phyloP scores from a whole-genome alignment of 2,329 filamentous ascomycete genomes.

The Diaporthe capsici region DNA sequence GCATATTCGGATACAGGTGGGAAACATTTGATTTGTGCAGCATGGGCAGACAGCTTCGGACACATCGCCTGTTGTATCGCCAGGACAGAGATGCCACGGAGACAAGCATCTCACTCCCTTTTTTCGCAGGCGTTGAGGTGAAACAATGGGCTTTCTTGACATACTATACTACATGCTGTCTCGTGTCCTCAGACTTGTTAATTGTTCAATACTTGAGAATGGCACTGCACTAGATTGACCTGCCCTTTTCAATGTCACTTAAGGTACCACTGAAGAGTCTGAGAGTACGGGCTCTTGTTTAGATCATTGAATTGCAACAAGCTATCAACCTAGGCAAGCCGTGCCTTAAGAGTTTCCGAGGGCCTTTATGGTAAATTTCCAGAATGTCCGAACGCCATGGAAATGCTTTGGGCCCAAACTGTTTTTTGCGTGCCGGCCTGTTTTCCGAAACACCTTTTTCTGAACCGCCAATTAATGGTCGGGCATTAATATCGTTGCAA shows the following conservation, averaged over 20 bases:
- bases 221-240: neutral
- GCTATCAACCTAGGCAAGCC: neutral
- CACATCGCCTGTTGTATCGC: neutral
- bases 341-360: neutral
- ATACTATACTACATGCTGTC: neutral
- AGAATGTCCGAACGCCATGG: conserved; percentile 2
- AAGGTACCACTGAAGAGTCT: neutral
- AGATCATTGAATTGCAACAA: neutral
- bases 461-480: neutral
- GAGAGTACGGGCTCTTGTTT: neutral
- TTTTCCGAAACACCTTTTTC: conserved; percentile 11
- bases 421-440: conserved; percentile 30
- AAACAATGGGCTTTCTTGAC: neutral
- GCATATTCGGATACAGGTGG: conserved; percentile 4
- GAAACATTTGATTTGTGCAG: neutral
- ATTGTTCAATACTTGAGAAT: neutral
- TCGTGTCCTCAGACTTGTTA: neutral
- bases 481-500: neutral
- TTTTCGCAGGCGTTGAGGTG: neutral
- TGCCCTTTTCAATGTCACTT: neutral
- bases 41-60: neutral
- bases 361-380: too few species aligned
- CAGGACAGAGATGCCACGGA: neutral
- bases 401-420: conserved; percentile 8
- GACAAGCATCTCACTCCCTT: neutral